Conservation (phyloP, 306 rosid genomes). For the Morella rubra region DNA sequence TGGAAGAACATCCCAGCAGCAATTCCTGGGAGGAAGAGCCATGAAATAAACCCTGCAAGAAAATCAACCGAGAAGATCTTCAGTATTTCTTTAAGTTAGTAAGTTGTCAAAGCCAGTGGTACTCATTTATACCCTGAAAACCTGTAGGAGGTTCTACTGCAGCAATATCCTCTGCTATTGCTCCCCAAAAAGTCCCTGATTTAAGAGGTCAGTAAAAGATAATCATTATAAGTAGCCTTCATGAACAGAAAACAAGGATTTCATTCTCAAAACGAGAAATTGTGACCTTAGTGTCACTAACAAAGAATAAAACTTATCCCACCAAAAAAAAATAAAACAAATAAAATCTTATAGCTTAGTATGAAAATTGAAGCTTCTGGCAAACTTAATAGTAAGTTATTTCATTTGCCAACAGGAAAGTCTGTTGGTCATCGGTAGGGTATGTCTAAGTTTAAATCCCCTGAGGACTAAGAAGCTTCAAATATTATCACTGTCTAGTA, state of each 20-base stretch:
- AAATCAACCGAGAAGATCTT: conserved; percentile 15
- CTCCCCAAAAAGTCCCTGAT: conserved; percentile 80
- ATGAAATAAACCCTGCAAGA: conserved; percentile 71
- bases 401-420: background rate
- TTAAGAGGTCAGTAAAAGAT: conserved; percentile 14
- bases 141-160: conserved; percentile 82
- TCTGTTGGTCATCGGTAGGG: background rate
- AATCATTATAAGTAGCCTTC: conserved; percentile 5
- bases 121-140: conserved; percentile 65
- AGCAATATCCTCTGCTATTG: conserved; percentile 49
- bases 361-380: background rate
- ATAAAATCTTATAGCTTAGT: background rate
- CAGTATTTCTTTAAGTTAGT: background rate
- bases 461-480: background rate
- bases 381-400: background rate
- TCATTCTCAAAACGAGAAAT: background rate
- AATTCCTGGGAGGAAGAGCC: conserved; percentile 79
- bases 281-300: background rate
- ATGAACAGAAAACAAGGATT: background rate
- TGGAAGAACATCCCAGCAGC: conserved; percentile 72
- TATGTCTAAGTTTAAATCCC: background rate
- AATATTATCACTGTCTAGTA: background rate
- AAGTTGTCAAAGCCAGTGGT: conserved; percentile 3
- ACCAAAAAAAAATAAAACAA: background rate
- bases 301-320: background rate